Evolutionary conservation across 148 eudicot genomes (phyloP).

Genomic region (Salicornia ramosissima): DNA sequence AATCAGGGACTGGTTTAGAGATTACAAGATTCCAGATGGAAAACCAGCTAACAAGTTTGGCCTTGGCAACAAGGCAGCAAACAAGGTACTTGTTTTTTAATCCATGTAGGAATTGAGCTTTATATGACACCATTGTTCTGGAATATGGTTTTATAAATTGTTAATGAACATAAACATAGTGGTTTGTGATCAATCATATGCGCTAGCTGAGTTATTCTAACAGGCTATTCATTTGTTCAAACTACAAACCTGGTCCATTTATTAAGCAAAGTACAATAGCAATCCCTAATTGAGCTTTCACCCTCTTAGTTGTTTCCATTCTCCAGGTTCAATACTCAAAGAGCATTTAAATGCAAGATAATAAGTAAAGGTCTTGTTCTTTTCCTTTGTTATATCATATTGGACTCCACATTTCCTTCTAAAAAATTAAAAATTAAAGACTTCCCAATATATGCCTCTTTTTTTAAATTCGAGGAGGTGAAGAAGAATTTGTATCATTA

Average conservation of each 20-base stretch:
- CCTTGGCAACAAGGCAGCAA: conserved; percentile 92
- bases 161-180: not conserved
- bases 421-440: too few relatives aligned
- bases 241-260: not conserved
- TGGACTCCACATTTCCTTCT: too few relatives aligned
- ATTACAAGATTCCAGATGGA: conserved; percentile 97
- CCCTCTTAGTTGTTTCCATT: too few relatives aligned
- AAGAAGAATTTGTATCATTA: too few relatives aligned
- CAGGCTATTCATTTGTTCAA: not conserved
- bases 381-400: too few relatives aligned
- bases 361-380: too few relatives aligned
- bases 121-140: not conserved
- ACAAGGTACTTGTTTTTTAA: conserved; percentile 52
- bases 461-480: too few relatives aligned
- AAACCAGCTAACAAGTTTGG: conserved; percentile 97
- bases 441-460: too few relatives aligned
- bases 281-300: not conserved
- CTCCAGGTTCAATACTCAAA: too few relatives aligned
- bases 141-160: not conserved
- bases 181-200: not conserved
- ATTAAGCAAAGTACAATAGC: not conserved
- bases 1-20: conserved; percentile 98
- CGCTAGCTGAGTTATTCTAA: not conserved
- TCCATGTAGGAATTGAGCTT: not conserved
- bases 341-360: too few relatives aligned